A percentile compares a stretch with the other conserved stretches of the same genome.
phyloP scores from a whole-genome alignment of 2,329 filamentous ascomycete species.

The Orbilia ellipsospora region DNA sequence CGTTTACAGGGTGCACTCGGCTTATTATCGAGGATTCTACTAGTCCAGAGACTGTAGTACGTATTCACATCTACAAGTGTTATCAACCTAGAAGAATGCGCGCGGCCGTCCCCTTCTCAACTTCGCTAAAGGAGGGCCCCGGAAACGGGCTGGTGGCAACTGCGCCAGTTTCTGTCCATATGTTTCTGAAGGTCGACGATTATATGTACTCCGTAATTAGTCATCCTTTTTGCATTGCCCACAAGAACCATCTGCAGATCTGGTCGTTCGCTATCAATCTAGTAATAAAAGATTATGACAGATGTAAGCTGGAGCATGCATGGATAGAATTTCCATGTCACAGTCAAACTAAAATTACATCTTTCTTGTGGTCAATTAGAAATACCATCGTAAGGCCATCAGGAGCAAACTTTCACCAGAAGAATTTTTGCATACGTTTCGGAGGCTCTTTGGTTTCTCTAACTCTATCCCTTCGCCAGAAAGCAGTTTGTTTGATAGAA shows the following conservation, averaged over 20 bases:
- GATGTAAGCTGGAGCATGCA: neutral
- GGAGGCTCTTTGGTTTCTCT: neutral
- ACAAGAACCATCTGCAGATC: too few species aligned
- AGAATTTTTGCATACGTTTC: neutral
- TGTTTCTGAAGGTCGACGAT: neutral
- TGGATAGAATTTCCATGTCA: neutral
- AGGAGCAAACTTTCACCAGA: neutral
- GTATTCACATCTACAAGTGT: neutral
- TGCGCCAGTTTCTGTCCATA: neutral
- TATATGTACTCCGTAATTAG: neutral
- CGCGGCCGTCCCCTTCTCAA: neutral
- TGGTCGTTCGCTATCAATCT: neutral
- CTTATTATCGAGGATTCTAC: neutral
- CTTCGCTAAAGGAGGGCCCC: neutral
- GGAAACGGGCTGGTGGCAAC: neutral
- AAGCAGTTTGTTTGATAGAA: neutral
- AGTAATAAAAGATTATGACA: neutral
- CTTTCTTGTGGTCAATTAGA: neutral
- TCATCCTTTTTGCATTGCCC: too few species aligned
- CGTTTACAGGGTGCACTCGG: neutral
- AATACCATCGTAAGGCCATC: neutral
- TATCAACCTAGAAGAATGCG: neutral
- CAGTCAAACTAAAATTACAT: neutral
- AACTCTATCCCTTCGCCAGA: neutral
- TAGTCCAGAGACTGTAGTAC: neutral